These are phyloP conservation scores for Cicer chorassanicum DNA, from an alignment of 306 rosid species.

Conservation along the genomic window DNA sequence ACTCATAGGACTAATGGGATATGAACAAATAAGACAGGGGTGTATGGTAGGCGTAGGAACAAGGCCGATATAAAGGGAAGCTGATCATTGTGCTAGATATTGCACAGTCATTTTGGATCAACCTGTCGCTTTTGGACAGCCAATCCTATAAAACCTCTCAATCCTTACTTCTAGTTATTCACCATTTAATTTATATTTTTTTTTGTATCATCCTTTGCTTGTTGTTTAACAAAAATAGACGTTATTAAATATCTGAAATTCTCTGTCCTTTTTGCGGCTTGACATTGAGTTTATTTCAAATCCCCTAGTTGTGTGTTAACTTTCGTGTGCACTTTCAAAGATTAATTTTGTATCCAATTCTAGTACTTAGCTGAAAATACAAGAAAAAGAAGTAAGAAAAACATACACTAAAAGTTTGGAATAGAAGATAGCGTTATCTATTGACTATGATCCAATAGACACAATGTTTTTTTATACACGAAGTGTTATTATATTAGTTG, in stretches of 20 bases:
- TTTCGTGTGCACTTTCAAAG: not conserved
- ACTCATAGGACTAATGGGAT: not conserved
- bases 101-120: not conserved
- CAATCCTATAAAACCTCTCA: not conserved
- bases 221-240: not conserved
- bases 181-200: not conserved
- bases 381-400: conserved; percentile 4
- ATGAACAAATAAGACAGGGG: not conserved
- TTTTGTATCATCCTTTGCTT: conserved; percentile 9
- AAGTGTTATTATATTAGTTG: too few species aligned
- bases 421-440: conserved; percentile 15
- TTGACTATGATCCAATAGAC: not conserved
- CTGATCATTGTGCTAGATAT: too few species aligned
- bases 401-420: not conserved
- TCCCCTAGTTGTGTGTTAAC: not conserved
- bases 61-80: too few species aligned
- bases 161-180: conserved; percentile 15
- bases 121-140: not conserved
- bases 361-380: conserved; percentile 1
- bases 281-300: too few species aligned
- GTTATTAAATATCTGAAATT: not conserved
- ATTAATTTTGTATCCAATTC: conserved; percentile 20
- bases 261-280: not conserved
- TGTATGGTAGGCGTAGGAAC: too few species aligned
- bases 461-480: too few species aligned